phyloP scores from a whole-genome alignment of 768 basidiomycete species.

The Fistulinella prunicolor region DNA sequence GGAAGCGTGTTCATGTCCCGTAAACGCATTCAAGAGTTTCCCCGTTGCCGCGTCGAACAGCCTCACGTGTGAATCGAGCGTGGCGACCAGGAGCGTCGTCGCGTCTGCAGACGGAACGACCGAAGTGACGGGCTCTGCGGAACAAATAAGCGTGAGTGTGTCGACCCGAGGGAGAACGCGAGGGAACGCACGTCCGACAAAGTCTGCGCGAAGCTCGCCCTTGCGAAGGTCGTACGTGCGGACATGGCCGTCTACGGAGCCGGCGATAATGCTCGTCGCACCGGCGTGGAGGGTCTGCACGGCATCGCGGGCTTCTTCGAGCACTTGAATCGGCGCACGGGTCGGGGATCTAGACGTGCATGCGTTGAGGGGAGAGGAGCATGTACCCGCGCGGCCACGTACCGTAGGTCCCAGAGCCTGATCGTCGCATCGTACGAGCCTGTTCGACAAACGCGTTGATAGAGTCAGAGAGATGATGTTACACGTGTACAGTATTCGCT shows the following conservation, averaged over 20 bases:
- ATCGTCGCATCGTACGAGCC: slow-evolving; percentile 93
- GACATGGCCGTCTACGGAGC: slow-evolving; percentile 89
- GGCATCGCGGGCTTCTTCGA: slow-evolving; percentile 86
- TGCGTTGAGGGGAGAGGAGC: neutral
- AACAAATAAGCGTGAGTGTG: neutral
- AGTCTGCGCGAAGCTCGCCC: slow-evolving; percentile 87
- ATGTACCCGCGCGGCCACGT: slow-evolving; percentile 3
- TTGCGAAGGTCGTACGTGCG: slow-evolving; percentile 94
- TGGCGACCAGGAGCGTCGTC: slow-evolving; percentile 77
- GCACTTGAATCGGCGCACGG: slow-evolving; percentile 83
- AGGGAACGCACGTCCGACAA: slow-evolving; percentile 73
- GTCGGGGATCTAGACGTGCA: slow-evolving; percentile 56
- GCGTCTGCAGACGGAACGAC: slow-evolving; percentile 76
- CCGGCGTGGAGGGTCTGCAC: slow-evolving; percentile 77
- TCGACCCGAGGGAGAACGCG: too few relatives aligned
- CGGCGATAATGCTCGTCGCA: slow-evolving; percentile 65
- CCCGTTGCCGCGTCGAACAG: slow-evolving; percentile 84
- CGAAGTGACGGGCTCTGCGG: slow-evolving; percentile 80
- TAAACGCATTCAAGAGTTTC: slow-evolving; percentile 81
- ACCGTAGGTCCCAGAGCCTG: slow-evolving; percentile 91
- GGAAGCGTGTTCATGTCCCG: slow-evolving; percentile 66
- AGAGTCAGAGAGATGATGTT: neutral
- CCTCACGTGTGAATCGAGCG: slow-evolving; percentile 81
- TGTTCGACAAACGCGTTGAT: slow-evolving; percentile 24
- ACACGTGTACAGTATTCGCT: too few relatives aligned